A percentile compares a stretch with the other conserved stretches of the same genome.
Evolutionary conservation across 2,329 filamentous ascomycete genomes (phyloP).

Genomic region (Fusarium sp.): DNA sequence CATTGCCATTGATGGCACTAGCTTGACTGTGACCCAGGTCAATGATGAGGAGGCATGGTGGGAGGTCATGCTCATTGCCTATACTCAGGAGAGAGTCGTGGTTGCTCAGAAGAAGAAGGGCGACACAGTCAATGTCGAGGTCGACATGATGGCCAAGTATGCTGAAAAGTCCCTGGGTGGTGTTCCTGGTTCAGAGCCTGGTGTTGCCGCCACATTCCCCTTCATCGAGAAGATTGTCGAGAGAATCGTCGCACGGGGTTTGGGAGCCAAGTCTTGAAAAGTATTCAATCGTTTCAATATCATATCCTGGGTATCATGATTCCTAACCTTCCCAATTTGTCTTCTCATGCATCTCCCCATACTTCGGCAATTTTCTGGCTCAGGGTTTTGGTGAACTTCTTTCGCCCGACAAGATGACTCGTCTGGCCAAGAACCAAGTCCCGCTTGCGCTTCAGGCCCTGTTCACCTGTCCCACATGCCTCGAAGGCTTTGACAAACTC

Average conservation of each 20-base stretch:
- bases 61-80: slow-evolving; percentile 98
- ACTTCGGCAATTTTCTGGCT: slow-evolving; percentile 79
- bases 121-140: slow-evolving; percentile 90
- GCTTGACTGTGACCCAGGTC: slow-evolving; percentile 90
- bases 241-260: slow-evolving; percentile 77
- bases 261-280: slow-evolving; percentile 43
- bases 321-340: slow-evolving; percentile 6
- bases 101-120: slow-evolving; percentile 82
- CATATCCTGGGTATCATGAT: slow-evolving; percentile 39
- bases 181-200: slow-evolving; percentile 67
- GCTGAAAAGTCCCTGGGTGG: slow-evolving; percentile 90
- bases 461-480: slow-evolving; percentile 60
- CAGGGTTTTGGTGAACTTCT: slow-evolving; percentile 73
- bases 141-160: slow-evolving; percentile 88
- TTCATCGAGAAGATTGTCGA: slow-evolving; percentile 79
- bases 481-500: slow-evolving; percentile 78
- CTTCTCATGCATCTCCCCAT: slow-evolving; percentile 68
- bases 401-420: slow-evolving; percentile 70
- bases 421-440: slow-evolving; percentile 70
- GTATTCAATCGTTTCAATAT: slow-evolving; percentile 9
- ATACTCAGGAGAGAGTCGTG: slow-evolving; percentile 93
- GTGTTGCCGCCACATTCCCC: slow-evolving; percentile 60
- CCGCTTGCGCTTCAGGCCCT: slow-evolving; percentile 66
- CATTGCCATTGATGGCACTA: slow-evolving; percentile 93
- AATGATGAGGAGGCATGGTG: slow-evolving; percentile 83